Base-by-base conservation (phyloP, 2,329 filamentous ascomycete species). In the Emergomyces africanus region DNA sequence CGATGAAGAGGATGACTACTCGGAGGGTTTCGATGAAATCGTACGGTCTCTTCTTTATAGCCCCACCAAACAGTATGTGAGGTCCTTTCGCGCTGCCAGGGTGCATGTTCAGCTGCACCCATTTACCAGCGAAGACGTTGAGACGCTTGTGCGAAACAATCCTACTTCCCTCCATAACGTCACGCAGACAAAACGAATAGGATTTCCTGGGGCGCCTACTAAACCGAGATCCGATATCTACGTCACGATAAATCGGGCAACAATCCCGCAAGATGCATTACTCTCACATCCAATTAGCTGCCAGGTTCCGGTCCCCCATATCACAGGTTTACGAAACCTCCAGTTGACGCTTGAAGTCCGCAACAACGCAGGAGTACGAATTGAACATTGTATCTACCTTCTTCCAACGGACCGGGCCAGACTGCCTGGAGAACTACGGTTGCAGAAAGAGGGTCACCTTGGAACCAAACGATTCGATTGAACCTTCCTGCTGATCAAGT, bases 191-290 rank as follows among this genome's bases (percentile, higher is more conserved):
- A 87, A 81, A 66, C 94, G 94, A 70, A 91, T 97, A 71, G 94
- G 91, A 1, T 97, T 99, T 70, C 89, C 92, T 3, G 91, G 91
- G 14, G 91, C 91, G 1, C 92, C 94, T 0, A 90, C 87, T 0
- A 91, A 90, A 69, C 81, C 88, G 18, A 81, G 95, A 66, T 96
- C 90, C 12, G 95, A 99, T 71, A 97, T 99, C 56, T 99, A 99
- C 70, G 74, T 99, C 50, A 96, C 90, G 0, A 74, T 99, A 54
- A 84, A 85, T 60, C 85, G 90, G 63, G 88, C 90, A 0, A 79
- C 85, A n/a, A 77, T 99, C 28, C 85, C 87, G 20, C 84, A 85
- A 60, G 81, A 83, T 63, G 81, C 82, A 12, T 76, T 82, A 46
- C 73, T 87, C 25, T 81, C 83, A 9, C 85, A 87, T 67, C 83